A percentile compares a stretch with the other conserved stretches of the same genome.
Conservation (phyloP, 2,329 filamentous ascomycete species). For the Passalora sequoiae region DNA sequence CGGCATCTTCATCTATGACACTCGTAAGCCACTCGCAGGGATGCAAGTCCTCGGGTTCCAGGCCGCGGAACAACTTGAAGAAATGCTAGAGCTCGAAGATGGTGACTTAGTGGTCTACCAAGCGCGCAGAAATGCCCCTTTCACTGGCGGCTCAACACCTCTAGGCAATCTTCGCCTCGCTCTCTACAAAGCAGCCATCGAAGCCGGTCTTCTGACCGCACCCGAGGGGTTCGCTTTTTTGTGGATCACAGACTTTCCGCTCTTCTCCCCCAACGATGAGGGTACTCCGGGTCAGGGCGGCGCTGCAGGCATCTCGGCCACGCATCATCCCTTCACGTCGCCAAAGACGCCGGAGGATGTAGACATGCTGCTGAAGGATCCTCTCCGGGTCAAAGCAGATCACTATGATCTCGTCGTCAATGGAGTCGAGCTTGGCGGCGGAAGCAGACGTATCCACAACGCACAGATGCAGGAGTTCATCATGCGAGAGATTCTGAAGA, state of each 20-base stretch:
- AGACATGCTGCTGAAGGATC: slow-evolving; percentile 66
- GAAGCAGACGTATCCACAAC: slow-evolving; percentile 85
- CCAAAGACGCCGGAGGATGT: slow-evolving; percentile 69
- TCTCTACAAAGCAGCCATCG: slow-evolving; percentile 64
- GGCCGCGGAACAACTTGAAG: slow-evolving; percentile 55
- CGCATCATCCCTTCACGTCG: slow-evolving; percentile 94
- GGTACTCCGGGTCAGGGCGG: slow-evolving; percentile 75
- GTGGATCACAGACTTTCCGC: slow-evolving; percentile 87
- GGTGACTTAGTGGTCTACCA: slow-evolving; percentile 80
- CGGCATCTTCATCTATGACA: slow-evolving; percentile 70
- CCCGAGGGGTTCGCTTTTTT: slow-evolving; percentile 60
- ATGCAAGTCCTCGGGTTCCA: slow-evolving; percentile 74
- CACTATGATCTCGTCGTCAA: slow-evolving; percentile 97
- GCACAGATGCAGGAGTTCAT: slow-evolving; percentile 78
- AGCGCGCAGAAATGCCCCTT: slow-evolving; percentile 62
- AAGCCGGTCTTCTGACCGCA: slow-evolving; percentile 52
- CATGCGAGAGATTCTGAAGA: slow-evolving; percentile 75
- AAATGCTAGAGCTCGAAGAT: slow-evolving; percentile 52
- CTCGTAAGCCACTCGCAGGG: slow-evolving; percentile 66
- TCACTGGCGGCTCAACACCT: slow-evolving; percentile 65
- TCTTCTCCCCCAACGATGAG: slow-evolving; percentile 71
- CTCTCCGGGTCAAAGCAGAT: slow-evolving; percentile 69
- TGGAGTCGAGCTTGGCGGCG: slow-evolving; percentile 88
- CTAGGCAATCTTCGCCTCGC: slow-evolving; percentile 68
- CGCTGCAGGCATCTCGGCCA: slow-evolving; percentile 71